These are phyloP conservation scores for Coix lacrymajobi DNA, from an alignment of 176 grass and related monocot genomes.

Conservation along the genomic window DNA sequence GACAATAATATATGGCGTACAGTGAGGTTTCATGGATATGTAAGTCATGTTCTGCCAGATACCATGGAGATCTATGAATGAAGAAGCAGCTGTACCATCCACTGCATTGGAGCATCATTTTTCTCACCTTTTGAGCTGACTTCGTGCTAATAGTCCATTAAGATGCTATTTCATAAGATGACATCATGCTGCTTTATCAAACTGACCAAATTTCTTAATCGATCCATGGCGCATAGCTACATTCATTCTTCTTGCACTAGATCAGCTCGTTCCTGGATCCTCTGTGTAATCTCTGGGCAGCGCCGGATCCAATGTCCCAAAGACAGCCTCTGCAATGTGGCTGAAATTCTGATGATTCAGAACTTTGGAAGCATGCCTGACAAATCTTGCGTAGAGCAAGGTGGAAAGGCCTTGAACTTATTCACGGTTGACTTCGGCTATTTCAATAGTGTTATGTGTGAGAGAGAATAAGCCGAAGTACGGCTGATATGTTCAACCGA, in stretches of 20 bases:
- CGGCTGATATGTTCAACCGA: no score
- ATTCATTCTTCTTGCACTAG: conserved; percentile 4
- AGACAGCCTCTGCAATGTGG: conserved; percentile 18
- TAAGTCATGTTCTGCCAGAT: conserved; percentile 16
- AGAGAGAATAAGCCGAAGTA: no score
- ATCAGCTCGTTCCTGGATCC: neutral
- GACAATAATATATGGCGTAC: conserved; percentile 13
- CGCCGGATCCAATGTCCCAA: conserved; percentile 12
- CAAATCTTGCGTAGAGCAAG: conserved; percentile 7
- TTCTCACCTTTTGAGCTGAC: neutral
- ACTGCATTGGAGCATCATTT: neutral
- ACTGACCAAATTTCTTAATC: neutral
- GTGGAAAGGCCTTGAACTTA: no score
- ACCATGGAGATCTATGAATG: neutral
- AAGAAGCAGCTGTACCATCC: neutral
- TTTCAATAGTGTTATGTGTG: no score
- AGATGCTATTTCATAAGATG: neutral
- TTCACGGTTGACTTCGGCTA: no score
- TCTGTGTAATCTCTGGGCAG: neutral
- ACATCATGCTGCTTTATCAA: neutral
- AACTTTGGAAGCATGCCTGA: conserved; percentile 6
- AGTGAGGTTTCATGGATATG: conserved; percentile 20
- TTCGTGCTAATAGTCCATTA: neutral
- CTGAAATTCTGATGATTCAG: conserved; percentile 30
- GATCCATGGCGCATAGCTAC: neutral